These are phyloP conservation scores for Harringtonia lauricola DNA, from an alignment of 2,329 filamentous ascomycete species.

Conservation along the genomic window DNA sequence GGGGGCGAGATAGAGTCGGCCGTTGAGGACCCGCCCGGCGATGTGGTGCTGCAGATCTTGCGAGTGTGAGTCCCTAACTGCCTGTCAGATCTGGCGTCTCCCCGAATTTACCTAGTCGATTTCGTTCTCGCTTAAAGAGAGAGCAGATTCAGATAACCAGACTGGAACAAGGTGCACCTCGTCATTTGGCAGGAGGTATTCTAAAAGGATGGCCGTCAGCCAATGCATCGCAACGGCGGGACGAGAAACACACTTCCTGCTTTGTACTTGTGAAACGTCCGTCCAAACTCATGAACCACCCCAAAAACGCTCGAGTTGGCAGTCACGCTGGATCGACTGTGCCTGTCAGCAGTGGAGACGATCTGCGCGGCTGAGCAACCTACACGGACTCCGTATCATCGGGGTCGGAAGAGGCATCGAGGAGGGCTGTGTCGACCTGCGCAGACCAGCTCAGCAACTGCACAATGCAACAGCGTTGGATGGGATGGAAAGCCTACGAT, in stretches of 20 bases:
- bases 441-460: too few species aligned
- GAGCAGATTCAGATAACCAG: not conserved
- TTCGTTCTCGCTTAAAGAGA: conserved; percentile 12
- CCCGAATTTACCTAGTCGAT: conserved; percentile 11
- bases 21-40: conserved; percentile 25
- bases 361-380: too few species aligned
- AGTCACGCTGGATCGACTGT: too few species aligned
- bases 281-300: conserved; percentile 5
- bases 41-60: conserved; percentile 25
- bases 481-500: too few species aligned
- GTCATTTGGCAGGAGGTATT: conserved; percentile 14
- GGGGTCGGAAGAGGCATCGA: too few species aligned
- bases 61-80: not conserved
- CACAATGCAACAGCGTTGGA: too few species aligned
- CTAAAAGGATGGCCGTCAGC: not conserved
- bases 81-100: not conserved
- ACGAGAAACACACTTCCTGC: conserved; percentile 1
- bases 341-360: too few species aligned
- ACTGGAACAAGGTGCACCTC: not conserved
- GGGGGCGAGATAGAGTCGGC: conserved; percentile 33
- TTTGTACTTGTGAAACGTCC: conserved; percentile 8
- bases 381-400: too few species aligned
- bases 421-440: too few species aligned
- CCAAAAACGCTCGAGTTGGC: conserved; percentile 1
- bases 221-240: too few species aligned